These are phyloP conservation scores for Fagus sylvatica DNA, from an alignment of 306 rosid genomes.

Conservation along the genomic window DNA sequence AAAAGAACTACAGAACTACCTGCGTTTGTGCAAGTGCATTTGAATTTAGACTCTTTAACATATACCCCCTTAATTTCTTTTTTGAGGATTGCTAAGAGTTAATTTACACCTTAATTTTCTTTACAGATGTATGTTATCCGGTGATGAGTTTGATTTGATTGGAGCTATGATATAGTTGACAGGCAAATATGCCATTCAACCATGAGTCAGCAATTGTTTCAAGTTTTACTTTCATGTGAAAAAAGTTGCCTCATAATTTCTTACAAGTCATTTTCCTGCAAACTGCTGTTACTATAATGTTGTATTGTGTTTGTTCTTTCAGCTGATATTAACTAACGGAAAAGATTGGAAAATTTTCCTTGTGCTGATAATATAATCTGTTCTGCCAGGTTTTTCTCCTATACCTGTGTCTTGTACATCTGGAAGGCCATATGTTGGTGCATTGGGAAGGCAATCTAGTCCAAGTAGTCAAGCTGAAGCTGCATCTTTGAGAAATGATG, in stretches of 20 bases:
- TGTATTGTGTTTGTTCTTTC: background rate
- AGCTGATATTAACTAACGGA: background rate
- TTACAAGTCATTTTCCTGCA: background rate
- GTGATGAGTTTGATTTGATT: background rate
- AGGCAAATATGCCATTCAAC: background rate
- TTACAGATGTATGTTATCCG: background rate
- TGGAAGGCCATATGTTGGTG: constrained; percentile 45
- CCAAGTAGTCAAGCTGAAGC: constrained; percentile 51
- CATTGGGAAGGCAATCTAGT: constrained; percentile 48
- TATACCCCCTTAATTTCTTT: background rate
- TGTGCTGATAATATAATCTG: constrained; percentile 27
- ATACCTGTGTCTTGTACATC: constrained; percentile 47
- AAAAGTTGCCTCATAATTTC: background rate
- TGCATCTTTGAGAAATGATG: constrained; percentile 41
- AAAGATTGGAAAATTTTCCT: constrained; percentile 9
- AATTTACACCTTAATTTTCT: background rate
- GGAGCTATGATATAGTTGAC: background rate
- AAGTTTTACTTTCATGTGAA: background rate
- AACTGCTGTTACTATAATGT: background rate
- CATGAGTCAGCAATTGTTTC: background rate
- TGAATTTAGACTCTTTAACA: background rate
- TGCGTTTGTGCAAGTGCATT: background rate
- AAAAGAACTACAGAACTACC: no score
- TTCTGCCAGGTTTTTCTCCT: constrained; percentile 52
- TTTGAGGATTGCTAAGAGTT: background rate